Evolutionary conservation across 768 basidiomycete species (phyloP), one percentile per base, ranked within the genome.

Genomic region (Rhodotorula babjevae): DNA sequence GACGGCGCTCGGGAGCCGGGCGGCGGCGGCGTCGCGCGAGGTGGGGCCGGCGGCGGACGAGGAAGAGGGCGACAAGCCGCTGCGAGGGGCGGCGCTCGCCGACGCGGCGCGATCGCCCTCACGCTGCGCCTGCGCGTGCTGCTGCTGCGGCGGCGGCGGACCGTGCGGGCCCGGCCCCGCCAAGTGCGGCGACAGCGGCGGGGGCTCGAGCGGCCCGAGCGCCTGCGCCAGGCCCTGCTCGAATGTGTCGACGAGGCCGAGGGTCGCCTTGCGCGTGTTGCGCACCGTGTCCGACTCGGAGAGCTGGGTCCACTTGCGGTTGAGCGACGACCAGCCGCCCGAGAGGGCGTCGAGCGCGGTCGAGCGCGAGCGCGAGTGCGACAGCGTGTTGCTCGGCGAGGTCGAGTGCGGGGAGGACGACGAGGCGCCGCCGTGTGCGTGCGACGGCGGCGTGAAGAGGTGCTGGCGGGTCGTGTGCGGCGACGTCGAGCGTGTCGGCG

Each of bases 131-230:
- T 29, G 27, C 53, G 53, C 53, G n/a, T 27, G 27, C 55, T n/a
- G n/a, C n/a, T n/a, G n/a, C n/a, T n/a, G n/a, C n/a, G n/a, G n/a
- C n/a, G n/a, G n/a, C n/a, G n/a, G n/a, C n/a, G n/a, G n/a, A n/a
- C n/a, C n/a, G n/a, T n/a, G n/a, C n/a, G n/a, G n/a, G n/a, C n/a
- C 44, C 53, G 50, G 23, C 50, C 23, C 21, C 55, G 19, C 47
- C 56, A 31, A 18, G 18, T 0, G 6, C 36, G 61, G 25, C 55
- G 56, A 36, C 27, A 56, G 9, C 19, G 23, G 27, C 10, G 74
- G 74, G 25, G 68, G 68, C 31, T 76, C 72, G 33, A 76, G 57
- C 21, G 75, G 75, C 0, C 72, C 75, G 2, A 76, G 47, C 3
- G 75, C 71, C 19, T 58, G 47, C 21, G 67, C 65, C 12, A 76